Evolutionary conservation across 2,329 filamentous ascomycete species (phyloP), one percentile per base, ranked within the genome.

Genomic region (Fusarium solani-melongenae): DNA sequence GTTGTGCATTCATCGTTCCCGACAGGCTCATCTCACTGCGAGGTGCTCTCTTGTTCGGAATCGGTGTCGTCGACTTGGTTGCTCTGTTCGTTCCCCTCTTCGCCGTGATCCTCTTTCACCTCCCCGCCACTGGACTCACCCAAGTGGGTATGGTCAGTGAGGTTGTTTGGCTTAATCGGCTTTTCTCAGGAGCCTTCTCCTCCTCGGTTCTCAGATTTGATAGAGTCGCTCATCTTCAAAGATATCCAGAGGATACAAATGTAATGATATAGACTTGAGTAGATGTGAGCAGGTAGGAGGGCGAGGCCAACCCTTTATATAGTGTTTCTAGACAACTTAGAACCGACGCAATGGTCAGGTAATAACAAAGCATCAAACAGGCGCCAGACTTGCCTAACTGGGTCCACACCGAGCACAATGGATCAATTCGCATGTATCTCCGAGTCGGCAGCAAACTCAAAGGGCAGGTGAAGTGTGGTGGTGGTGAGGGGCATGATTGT

Each of bases 301-400:
- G 12, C 4, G 20, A 44, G 0, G 8, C 0, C 39, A 44, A 9
- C 20, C 8, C 20, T 24, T 12, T 44, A 15, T 44, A 24, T 15
- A 44, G 6, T 44, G 12, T 24, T 24, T 24, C 39, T 24, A 15
- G 20, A 44, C 12, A 24, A 5, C 20, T 5, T 12, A 44, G 20
- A 9, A 12, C 39, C 39, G 3, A 44, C 39, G 7, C 14, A 24
- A 44, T 44, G 39, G 22, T 41, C 39, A 24, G 12, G 39, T 20
- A 15, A 20, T 44, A 24, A 44, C 7, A 24, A 12, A 14, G 39
- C 7, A 15, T 44, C 6, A 22, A 44, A 22, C 39, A 7, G 12
- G 7, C 20, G 7, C 12, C 0, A 7, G 6, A 3, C 6, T 24
- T 24, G 12, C 2, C 4, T 7, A 24, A 15, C 20, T 22, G 2